These are phyloP conservation scores for Amaranthus palmeri DNA, from an alignment of 148 eudicot genomes.

Conservation along the genomic window DNA sequence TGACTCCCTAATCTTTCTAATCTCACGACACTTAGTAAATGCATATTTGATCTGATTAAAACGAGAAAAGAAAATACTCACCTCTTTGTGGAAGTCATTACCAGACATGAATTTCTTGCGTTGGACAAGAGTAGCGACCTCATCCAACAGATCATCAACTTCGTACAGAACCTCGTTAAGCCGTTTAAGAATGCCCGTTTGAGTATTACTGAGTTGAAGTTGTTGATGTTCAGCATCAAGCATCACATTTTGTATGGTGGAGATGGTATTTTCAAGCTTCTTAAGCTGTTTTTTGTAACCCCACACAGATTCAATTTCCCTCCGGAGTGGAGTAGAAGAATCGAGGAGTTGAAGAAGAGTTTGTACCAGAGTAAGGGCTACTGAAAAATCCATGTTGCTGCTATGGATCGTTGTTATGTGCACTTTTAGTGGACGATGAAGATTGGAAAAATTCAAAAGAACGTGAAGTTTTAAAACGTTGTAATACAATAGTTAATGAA, in stretches of 20 bases:
- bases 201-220: not conserved
- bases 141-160: not conserved
- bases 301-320: not conserved
- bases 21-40: not conserved
- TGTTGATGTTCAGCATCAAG: slow-evolving; percentile 7
- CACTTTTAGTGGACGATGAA: no score
- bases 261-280: slow-evolving; percentile 14
- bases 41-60: not conserved
- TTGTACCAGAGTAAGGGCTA: not conserved
- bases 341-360: not conserved
- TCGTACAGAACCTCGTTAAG: not conserved
- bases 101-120: not conserved
- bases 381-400: slow-evolving; percentile 1
- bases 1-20: not conserved
- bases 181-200: not conserved
- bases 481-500: no score
- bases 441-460: no score
- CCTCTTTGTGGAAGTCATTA: no score
- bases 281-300: not conserved
- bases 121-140: not conserved
- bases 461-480: no score
- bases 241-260: slow-evolving; percentile 16
- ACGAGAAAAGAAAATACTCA: not conserved
- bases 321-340: not conserved
- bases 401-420: no score